These are phyloP conservation scores for Komagataella populi DNA, from an alignment of 805 yeast genomes.

Conservation along the genomic window DNA sequence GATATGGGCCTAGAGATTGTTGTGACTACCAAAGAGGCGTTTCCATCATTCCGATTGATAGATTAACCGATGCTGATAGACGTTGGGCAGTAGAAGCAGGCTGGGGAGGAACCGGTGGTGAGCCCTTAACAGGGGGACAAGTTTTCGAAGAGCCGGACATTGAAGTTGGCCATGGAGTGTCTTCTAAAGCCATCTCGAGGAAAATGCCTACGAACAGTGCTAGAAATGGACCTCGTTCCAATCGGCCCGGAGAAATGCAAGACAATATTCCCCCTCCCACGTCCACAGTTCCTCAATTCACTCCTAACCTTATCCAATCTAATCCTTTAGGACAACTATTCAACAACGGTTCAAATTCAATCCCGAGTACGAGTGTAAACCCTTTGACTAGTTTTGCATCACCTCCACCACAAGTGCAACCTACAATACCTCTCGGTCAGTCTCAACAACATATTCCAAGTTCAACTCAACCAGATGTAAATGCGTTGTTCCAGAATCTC, in stretches of 20 bases:
- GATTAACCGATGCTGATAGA: constrained; percentile 89
- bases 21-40: constrained; percentile 89
- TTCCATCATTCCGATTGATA: constrained; percentile 72
- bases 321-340: constrained; percentile 8
- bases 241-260: constrained; percentile 10
- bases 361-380: constrained; percentile 2
- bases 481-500: constrained; percentile 20
- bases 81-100: constrained; percentile 83
- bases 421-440: constrained; percentile 20
- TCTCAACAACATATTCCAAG: constrained; percentile 11
- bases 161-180: constrained; percentile 87
- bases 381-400: constrained; percentile 3
- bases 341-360: constrained; percentile 4
- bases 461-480: constrained; percentile 16
- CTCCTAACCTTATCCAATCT: constrained; percentile 3
- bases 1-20: constrained; percentile 97
- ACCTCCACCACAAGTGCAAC: constrained; percentile 10
- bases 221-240: constrained; percentile 75
- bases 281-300: constrained; percentile 7
- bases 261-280: background rate
- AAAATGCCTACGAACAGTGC: constrained; percentile 88
- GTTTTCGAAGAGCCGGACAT: constrained; percentile 96
- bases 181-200: constrained; percentile 82
- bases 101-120: constrained; percentile 96
- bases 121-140: constrained; percentile 62